Conservation (phyloP, 495 filamentous ascomycete species). For the Penicillium canescens region DNA sequence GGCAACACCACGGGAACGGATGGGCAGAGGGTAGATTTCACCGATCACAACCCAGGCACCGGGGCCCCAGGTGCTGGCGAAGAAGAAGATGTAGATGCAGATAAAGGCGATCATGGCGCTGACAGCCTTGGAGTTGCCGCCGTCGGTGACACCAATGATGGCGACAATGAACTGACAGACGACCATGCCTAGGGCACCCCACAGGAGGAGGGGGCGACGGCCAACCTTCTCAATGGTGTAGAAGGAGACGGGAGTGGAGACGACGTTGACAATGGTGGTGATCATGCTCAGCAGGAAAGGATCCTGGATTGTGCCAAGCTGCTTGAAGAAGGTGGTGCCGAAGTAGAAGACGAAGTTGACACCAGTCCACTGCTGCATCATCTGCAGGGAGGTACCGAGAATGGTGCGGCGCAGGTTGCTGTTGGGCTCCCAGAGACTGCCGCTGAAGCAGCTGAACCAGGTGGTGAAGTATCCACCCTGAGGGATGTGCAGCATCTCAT, state of each 20-base stretch:
- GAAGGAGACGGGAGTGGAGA: slow-evolving; percentile 79
- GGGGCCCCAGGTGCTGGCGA: slow-evolving; percentile 74
- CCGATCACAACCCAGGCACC: slow-evolving; percentile 82
- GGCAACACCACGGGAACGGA: slow-evolving; percentile 77
- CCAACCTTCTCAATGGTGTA: slow-evolving; percentile 79
- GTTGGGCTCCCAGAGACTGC: slow-evolving; percentile 58
- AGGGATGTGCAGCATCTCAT: slow-evolving; percentile 61
- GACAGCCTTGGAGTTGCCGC: slow-evolving; percentile 50
- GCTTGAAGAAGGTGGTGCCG: slow-evolving; percentile 74
- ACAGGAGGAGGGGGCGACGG: slow-evolving; percentile 80
- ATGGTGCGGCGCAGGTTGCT: slow-evolving; percentile 73
- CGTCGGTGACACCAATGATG: slow-evolving; percentile 67
- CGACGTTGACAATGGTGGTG: slow-evolving; percentile 83
- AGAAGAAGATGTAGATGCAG: slow-evolving; percentile 75
- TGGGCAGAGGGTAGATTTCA: slow-evolving; percentile 83
- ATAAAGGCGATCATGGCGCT: slow-evolving; percentile 75
- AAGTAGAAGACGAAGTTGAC: slow-evolving; percentile 96
- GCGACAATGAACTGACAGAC: slow-evolving; percentile 85
- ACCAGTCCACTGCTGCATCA: slow-evolving; percentile 84
- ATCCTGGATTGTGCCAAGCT: slow-evolving; percentile 65
- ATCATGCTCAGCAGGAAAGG: slow-evolving; percentile 79
- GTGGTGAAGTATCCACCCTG: slow-evolving; percentile 57
- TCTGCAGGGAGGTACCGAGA: slow-evolving; percentile 73
- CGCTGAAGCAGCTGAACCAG: slow-evolving; percentile 70
- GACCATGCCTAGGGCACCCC: slow-evolving; percentile 76